These are phyloP conservation scores for Nigrospora sphaerica DNA, from an alignment of 2,329 filamentous ascomycete genomes.

Conservation along the genomic window DNA sequence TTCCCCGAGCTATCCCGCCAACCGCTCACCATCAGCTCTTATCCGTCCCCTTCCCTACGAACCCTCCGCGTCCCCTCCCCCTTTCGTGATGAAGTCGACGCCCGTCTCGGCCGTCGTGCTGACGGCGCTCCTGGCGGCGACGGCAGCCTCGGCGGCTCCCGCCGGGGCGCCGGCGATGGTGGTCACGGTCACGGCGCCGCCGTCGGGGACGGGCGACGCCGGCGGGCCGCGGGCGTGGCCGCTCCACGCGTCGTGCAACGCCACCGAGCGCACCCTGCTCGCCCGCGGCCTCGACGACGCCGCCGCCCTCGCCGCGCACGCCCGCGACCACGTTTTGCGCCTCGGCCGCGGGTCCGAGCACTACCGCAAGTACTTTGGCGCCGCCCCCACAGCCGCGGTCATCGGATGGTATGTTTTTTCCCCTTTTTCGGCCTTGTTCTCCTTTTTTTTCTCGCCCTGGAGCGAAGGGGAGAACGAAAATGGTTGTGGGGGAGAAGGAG, in stretches of 20 bases:
- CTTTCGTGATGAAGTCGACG: not conserved
- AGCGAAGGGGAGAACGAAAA: too few species aligned
- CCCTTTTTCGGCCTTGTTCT: too few species aligned
- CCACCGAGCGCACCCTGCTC: slow-evolving; percentile 51
- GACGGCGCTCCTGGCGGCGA: slow-evolving; percentile 2
- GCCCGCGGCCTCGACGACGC: slow-evolving; percentile 50
- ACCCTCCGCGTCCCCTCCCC: too few species aligned
- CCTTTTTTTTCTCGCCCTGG: not conserved
- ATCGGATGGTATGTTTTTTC: slow-evolving; percentile 45
- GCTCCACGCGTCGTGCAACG: slow-evolving; percentile 62
- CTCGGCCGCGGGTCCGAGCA: slow-evolving; percentile 51
- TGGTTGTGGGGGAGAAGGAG: too few species aligned
- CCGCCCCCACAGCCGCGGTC: slow-evolving; percentile 46
- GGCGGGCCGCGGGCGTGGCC: slow-evolving; percentile 22
- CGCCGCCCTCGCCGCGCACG: slow-evolving; percentile 49
- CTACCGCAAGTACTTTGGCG: slow-evolving; percentile 61
- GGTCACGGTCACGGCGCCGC: slow-evolving; percentile 5
- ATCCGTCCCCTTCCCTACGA: too few species aligned
- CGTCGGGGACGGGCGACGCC: slow-evolving; percentile 9
- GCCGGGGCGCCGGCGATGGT: not conserved
- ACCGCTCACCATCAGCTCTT: not conserved
- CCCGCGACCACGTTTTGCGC: slow-evolving; percentile 53
- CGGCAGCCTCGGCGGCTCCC: slow-evolving; percentile 1
- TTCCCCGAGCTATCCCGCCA: not conserved
- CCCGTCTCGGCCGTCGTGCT: not conserved